Evolutionary conservation across 495 filamentous ascomycete genomes (phyloP).

Genomic region (Saxophila tyrrhenica): DNA sequence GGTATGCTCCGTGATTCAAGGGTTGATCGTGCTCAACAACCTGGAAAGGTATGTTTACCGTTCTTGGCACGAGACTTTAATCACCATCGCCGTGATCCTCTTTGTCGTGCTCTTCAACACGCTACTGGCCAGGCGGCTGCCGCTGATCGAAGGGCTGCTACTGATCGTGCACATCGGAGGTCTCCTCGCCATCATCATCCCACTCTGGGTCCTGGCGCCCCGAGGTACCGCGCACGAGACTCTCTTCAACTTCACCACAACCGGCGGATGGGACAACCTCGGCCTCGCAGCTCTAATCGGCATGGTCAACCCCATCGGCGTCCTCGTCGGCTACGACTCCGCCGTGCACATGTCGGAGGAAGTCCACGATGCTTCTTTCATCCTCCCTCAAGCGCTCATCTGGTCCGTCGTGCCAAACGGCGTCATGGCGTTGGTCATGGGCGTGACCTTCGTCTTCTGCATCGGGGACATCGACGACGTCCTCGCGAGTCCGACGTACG

Average conservation of each 20-base stretch:
- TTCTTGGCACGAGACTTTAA: slow-evolving; percentile 7
- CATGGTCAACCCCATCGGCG: background rate
- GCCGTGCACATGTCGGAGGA: slow-evolving; percentile 15
- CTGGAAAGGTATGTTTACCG: slow-evolving; percentile 1
- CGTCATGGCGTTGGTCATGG: background rate
- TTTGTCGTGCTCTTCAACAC: slow-evolving; percentile 14
- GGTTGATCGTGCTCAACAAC: slow-evolving; percentile 28
- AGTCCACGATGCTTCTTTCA: slow-evolving; percentile 2
- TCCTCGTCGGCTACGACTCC: slow-evolving; percentile 12
- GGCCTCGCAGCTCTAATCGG: slow-evolving; percentile 3
- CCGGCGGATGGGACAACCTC: slow-evolving; percentile 1
- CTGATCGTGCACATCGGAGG: slow-evolving; percentile 7
- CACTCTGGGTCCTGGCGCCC: slow-evolving; percentile 8
- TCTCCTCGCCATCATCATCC: slow-evolving; percentile 1
- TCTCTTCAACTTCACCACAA: background rate
- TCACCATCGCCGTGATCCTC: slow-evolving; percentile 7
- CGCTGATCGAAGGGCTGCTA: slow-evolving; percentile 4
- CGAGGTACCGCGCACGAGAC: background rate
- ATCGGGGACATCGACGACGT: background rate
- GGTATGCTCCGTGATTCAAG: slow-evolving; percentile 12
- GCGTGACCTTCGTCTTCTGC: slow-evolving; percentile 3
- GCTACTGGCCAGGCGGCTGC: slow-evolving; percentile 4
- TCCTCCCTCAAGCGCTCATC: slow-evolving; percentile 3
- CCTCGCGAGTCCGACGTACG: background rate
- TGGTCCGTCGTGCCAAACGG: background rate